Evolutionary conservation across 495 filamentous ascomycete species (phyloP).

Genomic region (Neurospora sp.): DNA sequence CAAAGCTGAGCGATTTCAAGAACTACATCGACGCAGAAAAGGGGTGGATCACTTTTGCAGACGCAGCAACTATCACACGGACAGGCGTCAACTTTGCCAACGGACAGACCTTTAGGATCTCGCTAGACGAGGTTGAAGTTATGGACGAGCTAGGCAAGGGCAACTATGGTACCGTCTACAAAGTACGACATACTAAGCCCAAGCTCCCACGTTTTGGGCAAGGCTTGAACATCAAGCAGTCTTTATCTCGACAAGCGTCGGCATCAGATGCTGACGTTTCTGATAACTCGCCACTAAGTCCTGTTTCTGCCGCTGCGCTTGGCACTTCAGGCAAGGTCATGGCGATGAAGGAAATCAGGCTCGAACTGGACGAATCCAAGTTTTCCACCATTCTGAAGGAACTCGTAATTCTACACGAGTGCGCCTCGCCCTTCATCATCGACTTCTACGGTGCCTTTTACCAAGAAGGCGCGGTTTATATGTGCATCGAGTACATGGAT

Average conservation of each 20-base stretch:
- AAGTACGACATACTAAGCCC: conserved; percentile 78
- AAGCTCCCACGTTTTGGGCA: conserved; percentile 67
- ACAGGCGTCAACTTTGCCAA: conserved; percentile 86
- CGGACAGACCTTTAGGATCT: conserved; percentile 85
- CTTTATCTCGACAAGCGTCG: conserved; percentile 24
- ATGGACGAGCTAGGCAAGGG: conserved; percentile 95
- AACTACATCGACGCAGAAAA: conserved; percentile 86
- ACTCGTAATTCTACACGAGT: conserved; percentile 90
- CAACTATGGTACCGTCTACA: conserved; percentile 97
- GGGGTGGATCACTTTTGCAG: conserved; percentile 85
- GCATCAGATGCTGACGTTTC: conserved; percentile 16
- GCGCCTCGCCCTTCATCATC: conserved; percentile 89
- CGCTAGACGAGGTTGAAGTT: conserved; percentile 89
- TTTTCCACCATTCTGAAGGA: conserved; percentile 98
- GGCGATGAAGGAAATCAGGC: conserved; percentile 99
- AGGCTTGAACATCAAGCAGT: conserved; percentile 55
- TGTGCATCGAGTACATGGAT: conserved; percentile 99
- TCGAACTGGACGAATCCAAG: conserved; percentile 93
- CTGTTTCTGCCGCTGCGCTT: conserved; percentile 10
- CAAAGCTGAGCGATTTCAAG: conserved; percentile 81
- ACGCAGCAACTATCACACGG: conserved; percentile 79
- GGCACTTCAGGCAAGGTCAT: conserved; percentile 64
- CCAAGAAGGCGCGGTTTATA: conserved; percentile 97
- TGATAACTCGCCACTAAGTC: conserved; percentile 9
- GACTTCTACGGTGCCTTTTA: conserved; percentile 99